Conservation (phyloP, 352 stramenopile genomes). For the Halophytophthora polymorphica region DNA sequence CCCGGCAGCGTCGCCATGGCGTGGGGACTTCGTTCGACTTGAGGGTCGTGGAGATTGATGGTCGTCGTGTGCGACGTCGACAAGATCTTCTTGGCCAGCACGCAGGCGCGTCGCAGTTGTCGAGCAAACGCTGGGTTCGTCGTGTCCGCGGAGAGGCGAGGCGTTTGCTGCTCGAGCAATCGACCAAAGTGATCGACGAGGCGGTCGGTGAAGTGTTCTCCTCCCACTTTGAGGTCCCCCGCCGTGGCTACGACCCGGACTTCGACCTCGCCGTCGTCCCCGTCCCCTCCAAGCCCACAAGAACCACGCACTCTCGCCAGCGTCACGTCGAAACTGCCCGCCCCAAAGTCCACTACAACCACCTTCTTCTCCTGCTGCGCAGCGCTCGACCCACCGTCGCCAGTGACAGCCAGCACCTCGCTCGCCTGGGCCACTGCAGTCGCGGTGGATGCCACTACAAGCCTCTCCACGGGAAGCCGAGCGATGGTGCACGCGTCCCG, state of each 20-base stretch:
- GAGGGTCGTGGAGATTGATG: slow-evolving; percentile 30
- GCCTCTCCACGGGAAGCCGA: slow-evolving; percentile 15
- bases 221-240: slow-evolving; percentile 16
- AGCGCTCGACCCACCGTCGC: slow-evolving; percentile 1
- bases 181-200: slow-evolving; percentile 18
- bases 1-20: too few relatives aligned
- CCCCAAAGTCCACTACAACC: slow-evolving; percentile 34
- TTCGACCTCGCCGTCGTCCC: slow-evolving; percentile 15
- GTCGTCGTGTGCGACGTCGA: slow-evolving; percentile 25
- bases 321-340: slow-evolving; percentile 27
- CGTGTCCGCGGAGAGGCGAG: not conserved
- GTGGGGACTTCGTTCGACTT: slow-evolving; percentile 7
- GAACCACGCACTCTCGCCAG: slow-evolving; percentile 11
- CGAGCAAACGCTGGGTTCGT: slow-evolving; percentile 6
- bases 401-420: not conserved
- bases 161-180: slow-evolving; percentile 1
- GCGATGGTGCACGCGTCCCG: slow-evolving; percentile 38
- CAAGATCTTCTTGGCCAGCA: slow-evolving; percentile 45
- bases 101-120: slow-evolving; percentile 30
- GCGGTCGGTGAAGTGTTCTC: slow-evolving; percentile 14
- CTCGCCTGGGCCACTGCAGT: slow-evolving; percentile 21
- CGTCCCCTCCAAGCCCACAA: slow-evolving; percentile 4
- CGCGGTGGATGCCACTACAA: slow-evolving; percentile 39
- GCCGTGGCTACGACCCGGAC: slow-evolving; percentile 15
- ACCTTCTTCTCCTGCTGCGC: slow-evolving; percentile 22